phyloP scores from a whole-genome alignment of 257 asterid genomes.

The Fraxinus americana region DNA sequence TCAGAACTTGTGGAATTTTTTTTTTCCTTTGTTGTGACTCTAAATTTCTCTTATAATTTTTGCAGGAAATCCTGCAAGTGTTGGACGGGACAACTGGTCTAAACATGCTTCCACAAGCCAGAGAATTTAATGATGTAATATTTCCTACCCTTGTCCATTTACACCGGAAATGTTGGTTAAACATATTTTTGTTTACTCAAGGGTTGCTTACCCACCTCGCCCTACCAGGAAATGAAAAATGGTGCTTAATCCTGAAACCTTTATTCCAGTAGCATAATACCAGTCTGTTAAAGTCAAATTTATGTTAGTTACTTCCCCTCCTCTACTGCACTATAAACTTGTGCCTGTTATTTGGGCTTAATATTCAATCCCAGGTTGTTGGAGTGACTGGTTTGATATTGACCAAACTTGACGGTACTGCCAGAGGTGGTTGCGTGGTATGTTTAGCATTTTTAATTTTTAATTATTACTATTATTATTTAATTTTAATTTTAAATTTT shows the following conservation, averaged over 20 bases:
- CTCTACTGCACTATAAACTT: background rate
- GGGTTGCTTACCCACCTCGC: background rate
- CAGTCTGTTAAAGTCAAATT: background rate
- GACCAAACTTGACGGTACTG: conserved; percentile 95
- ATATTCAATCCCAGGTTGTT: conserved; percentile 62
- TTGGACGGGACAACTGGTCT: conserved; percentile 95
- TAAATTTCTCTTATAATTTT: conserved; percentile 11
- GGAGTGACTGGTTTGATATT: conserved; percentile 94
- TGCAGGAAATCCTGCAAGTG: conserved; percentile 87
- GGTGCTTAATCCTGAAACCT: background rate
- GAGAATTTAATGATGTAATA: conserved; percentile 91
- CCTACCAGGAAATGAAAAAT: background rate
- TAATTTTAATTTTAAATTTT: too few species aligned
- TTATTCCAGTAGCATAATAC: background rate
- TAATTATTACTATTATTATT: too few species aligned
- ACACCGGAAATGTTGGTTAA: background rate
- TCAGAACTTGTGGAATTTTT: background rate
- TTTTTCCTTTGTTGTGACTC: background rate
- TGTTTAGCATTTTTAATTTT: conserved; percentile 12
- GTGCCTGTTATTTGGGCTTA: conserved; percentile 16
- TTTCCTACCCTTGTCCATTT: conserved; percentile 9
- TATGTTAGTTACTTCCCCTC: background rate
- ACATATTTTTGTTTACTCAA: background rate
- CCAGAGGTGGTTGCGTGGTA: conserved; percentile 99
- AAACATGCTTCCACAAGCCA: conserved; percentile 98